Evolutionary conservation across 768 basidiomycete species (phyloP).

Genomic region (Lentinula edodes): DNA sequence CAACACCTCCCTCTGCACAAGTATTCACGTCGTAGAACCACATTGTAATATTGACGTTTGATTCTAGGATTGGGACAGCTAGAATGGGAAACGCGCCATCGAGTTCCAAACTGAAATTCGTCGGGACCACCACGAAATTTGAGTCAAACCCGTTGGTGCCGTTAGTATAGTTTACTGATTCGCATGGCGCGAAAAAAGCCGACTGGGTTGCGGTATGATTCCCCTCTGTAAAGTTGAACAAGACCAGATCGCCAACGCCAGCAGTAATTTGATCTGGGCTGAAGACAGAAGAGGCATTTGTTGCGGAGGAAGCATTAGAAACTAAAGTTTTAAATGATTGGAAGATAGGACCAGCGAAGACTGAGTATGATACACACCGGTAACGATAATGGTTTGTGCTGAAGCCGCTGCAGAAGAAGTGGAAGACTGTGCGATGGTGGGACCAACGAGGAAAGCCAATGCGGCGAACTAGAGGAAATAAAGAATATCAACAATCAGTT

Average conservation of each 20-base stretch:
- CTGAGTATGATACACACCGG: neutral
- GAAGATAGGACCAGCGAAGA: neutral
- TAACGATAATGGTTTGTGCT: neutral
- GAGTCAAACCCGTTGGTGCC: conserved; percentile 55
- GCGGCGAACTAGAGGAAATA: neutral
- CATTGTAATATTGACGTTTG: conserved; percentile 38
- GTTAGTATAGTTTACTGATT: conserved; percentile 42
- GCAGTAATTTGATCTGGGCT: conserved; percentile 36
- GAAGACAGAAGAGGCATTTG: conserved; percentile 39
- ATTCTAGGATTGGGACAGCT: conserved; percentile 33
- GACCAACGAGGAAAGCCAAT: neutral
- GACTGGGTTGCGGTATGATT: conserved; percentile 55
- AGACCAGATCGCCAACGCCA: conserved; percentile 38
- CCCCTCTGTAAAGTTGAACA: conserved; percentile 54
- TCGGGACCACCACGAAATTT: conserved; percentile 31
- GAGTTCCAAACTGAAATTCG: conserved; percentile 40
- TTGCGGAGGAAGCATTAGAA: neutral
- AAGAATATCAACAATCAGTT: neutral
- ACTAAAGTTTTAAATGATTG: neutral
- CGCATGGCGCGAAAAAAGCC: conserved; percentile 48
- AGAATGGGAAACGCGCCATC: conserved; percentile 44
- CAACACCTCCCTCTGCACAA: conserved; percentile 54
- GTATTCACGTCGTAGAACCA: conserved; percentile 59
- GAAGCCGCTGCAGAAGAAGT: neutral
- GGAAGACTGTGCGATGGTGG: neutral